Evolutionary conservation across 352 stramenopile genomes (phyloP), one percentile per base, ranked within the genome.

Genomic region (Phytopythium cucurbitacearum): DNA sequence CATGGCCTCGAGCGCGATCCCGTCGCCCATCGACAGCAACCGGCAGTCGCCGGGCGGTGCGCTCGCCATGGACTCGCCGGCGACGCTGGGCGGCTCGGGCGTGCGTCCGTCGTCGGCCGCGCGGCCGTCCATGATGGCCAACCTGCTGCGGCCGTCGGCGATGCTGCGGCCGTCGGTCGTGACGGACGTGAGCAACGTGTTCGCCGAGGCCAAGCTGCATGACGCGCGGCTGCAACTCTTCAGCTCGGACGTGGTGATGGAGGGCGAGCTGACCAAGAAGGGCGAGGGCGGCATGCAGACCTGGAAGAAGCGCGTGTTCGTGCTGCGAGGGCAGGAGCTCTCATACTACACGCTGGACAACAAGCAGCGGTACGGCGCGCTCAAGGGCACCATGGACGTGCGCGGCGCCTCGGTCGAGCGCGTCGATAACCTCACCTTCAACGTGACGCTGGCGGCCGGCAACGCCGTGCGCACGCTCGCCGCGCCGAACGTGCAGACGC

Each of bases 221-320:
- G 73, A 87, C 60, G 69, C 72, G 11, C 60, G 78, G 44, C 51
- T 73, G 28, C 67, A 76, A 42, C 60, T 89, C 15, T 89, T 89
- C 56, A 48, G 70, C 9, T 84, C 53, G 43, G 79, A 89, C 51
- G 71, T 87, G 50, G 58, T 89, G 35, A 89, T 89, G 75, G 76
- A 89, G 50, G 76, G 79, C 3, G 66, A 83, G 50, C 59, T 89
- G 6, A 74, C 65, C 35, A 89, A 89, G 58, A 89, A 86, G 51
- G 79, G 79, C 41, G 73, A 85, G 56, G 62, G 61, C 40, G 73
- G 73, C 3, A 51, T 85, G 41, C 74, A 87, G 48, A 73, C 67
- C 6, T 85, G 71, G 76, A 89, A 87, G 54, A 85, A 89, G 79
- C 73, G 79, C 40, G 78, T 87, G 51, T 87, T 89, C 48, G 76